Evolutionary conservation across 2,329 filamentous ascomycete species (phyloP).

Genomic region (Paecilomyces variotii): DNA sequence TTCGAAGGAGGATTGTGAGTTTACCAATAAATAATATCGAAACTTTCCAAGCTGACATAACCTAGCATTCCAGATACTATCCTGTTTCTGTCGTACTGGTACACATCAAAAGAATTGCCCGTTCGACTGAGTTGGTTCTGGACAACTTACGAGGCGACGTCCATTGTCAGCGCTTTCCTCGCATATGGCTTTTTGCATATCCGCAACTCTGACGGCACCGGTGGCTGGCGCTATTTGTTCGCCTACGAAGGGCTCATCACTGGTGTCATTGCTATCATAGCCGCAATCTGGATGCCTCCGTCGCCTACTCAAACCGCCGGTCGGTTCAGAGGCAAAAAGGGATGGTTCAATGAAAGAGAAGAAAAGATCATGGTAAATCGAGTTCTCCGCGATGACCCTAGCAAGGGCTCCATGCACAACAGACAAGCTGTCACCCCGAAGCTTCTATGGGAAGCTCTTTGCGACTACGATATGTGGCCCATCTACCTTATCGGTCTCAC

Average conservation of each 20-base stretch:
- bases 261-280: conserved; percentile 46
- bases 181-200: conserved; percentile 38
- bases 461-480: conserved; percentile 52
- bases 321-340: conserved; percentile 51
- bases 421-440: conserved; percentile 43
- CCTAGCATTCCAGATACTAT: conserved; percentile 35
- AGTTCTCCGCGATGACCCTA: conserved; percentile 48
- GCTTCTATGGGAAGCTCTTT: conserved; percentile 44
- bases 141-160: conserved; percentile 50
- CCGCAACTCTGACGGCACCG: conserved; percentile 23
- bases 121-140: conserved; percentile 62
- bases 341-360: conserved; percentile 61
- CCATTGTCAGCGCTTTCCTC: conserved; percentile 41
- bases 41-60: background rate
- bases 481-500: conserved; percentile 44
- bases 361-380: conserved; percentile 64
- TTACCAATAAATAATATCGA: conserved; percentile 16
- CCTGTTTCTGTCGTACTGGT: conserved; percentile 64
- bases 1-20: conserved; percentile 54
- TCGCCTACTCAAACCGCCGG: conserved; percentile 60
- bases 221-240: conserved; percentile 39
- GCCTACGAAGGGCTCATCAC: conserved; percentile 42
- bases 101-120: conserved; percentile 62
- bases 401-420: conserved; percentile 56
- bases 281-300: conserved; percentile 53